Conservation (phyloP, 2,329 filamentous ascomycete genomes). For the Tothia fuscella region DNA sequence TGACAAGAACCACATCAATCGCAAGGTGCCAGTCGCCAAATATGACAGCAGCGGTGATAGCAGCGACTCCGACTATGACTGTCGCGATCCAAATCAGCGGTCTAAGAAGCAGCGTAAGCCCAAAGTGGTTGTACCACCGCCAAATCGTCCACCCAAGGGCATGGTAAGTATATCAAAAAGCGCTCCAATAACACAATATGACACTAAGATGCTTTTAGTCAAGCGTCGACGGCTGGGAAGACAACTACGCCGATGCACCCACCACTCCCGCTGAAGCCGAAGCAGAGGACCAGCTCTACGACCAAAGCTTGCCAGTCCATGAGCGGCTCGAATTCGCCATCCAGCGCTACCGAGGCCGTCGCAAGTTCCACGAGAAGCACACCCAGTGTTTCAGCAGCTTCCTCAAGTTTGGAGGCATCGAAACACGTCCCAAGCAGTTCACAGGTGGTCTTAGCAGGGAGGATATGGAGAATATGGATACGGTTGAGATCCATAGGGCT, state of each 20-base stretch:
- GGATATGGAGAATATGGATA: slow-evolving; percentile 50
- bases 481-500: slow-evolving; percentile 51
- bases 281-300: slow-evolving; percentile 58
- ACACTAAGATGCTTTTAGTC: slow-evolving; percentile 11
- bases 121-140: no score
- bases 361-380: slow-evolving; percentile 56
- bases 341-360: slow-evolving; percentile 64
- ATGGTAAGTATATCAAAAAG: no score
- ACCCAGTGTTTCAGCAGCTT: slow-evolving; percentile 64
- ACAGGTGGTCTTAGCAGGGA: slow-evolving; percentile 46
- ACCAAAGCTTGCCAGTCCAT: slow-evolving; percentile 9
- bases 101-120: no score
- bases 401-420: slow-evolving; percentile 71
- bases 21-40: slow-evolving; percentile 23
- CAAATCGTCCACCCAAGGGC: no score
- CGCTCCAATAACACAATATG: no score
- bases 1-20: slow-evolving; percentile 30
- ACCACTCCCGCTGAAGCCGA: slow-evolving; percentile 57
- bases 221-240: slow-evolving; percentile 40
- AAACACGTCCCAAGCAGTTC: slow-evolving; percentile 47
- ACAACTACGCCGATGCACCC: slow-evolving; percentile 69
- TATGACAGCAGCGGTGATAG: neutral
- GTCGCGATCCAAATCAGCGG: no score
- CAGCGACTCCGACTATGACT: neutral
- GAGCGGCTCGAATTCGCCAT: slow-evolving; percentile 79